phyloP scores from a whole-genome alignment of 257 asterid species.

The Solanum etuberosum region DNA sequence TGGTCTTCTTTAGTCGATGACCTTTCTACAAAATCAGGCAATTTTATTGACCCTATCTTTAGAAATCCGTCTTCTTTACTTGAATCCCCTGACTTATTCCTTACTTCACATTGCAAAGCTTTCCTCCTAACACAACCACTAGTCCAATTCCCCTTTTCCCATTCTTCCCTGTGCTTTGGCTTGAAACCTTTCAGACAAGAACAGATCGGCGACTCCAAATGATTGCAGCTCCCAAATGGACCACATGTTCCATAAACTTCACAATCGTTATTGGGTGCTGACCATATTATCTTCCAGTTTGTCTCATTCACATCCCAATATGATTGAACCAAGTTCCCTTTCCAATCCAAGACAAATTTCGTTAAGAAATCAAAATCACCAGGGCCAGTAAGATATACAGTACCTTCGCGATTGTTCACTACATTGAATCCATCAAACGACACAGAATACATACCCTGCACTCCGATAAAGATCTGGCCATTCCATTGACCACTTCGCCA shows the following conservation, averaged over 20 bases:
- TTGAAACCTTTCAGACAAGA: not conserved
- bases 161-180: constrained; percentile 1
- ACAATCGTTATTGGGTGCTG: constrained; percentile 19
- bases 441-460: constrained; percentile 34
- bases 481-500: constrained; percentile 54
- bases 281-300: constrained; percentile 19
- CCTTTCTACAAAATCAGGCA: constrained; percentile 1
- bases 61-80: not conserved
- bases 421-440: constrained; percentile 24
- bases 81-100: not conserved
- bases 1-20: not conserved
- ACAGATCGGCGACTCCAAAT: constrained; percentile 5
- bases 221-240: constrained; percentile 29
- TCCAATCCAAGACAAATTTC: constrained; percentile 20
- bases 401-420: constrained; percentile 17
- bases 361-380: constrained; percentile 8
- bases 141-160: not conserved
- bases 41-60: not conserved
- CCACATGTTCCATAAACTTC: constrained; percentile 42
- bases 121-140: not conserved
- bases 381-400: not conserved
- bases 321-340: constrained; percentile 19
- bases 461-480: constrained; percentile 39
- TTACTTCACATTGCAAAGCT: not conserved
- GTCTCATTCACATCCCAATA: constrained; percentile 24